phyloP scores from a whole-genome alignment of 306 rosid genomes.

The Quercus engelmannii region DNA sequence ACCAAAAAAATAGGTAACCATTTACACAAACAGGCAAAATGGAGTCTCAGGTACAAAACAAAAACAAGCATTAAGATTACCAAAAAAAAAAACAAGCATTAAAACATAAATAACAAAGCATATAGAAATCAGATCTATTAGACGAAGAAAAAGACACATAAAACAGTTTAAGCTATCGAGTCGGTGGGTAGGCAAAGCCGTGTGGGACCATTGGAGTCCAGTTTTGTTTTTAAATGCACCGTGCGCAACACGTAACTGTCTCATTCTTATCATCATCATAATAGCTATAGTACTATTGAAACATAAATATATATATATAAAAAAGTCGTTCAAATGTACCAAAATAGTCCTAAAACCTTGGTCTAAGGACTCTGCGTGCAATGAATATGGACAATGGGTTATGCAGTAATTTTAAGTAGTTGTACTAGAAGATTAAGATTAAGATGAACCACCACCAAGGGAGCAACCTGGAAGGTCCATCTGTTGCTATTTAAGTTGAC shows the following conservation, averaged over 20 bases:
- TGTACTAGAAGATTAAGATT: background rate
- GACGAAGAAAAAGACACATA: background rate
- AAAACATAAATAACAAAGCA: background rate
- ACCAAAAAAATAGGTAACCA: background rate
- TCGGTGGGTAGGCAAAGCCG: background rate
- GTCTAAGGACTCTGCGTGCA: background rate
- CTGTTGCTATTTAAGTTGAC: background rate
- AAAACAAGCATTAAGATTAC: background rate
- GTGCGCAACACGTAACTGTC: no score
- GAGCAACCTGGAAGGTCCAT: no score
- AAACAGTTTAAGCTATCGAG: background rate
- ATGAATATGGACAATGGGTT: background rate
- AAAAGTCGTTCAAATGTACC: background rate
- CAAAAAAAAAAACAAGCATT: background rate
- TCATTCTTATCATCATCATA: no score
- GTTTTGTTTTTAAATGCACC: no score
- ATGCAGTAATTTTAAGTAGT: background rate
- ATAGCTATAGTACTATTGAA: no score
- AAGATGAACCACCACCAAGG: background rate
- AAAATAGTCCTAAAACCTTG: background rate
- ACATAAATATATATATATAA: no score
- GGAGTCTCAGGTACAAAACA: background rate
- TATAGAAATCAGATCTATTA: background rate
- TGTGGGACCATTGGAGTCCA: background rate
- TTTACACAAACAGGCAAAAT: background rate